Evolutionary conservation across 2,329 filamentous ascomycete species (phyloP), one percentile per base, ranked within the genome.

Genomic region (Thielaviopsis ethacetica): DNA sequence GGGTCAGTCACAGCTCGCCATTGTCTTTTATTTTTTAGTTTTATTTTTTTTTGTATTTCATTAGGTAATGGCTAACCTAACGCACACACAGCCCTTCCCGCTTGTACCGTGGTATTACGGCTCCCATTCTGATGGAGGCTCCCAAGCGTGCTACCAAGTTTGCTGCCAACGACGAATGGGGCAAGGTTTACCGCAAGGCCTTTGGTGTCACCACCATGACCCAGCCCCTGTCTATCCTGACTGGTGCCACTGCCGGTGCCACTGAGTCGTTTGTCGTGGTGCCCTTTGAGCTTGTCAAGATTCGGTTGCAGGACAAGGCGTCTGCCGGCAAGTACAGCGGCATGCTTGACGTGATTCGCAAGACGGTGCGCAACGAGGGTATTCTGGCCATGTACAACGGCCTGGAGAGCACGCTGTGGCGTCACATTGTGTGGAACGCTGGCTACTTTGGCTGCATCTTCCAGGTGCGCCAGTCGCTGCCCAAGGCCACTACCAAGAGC

Each of bases 371-470:
- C 69, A 78, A 84, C 62, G 91, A 97, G 72, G 91, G 93, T 7
- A 74, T 85, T 17, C 77, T 97, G 63, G 88, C 91, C 62, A 78
- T 98, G 69, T 98, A 97, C 79, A 94, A 97, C 72, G 93, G 93
- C 60, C 83, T 98, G 54, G 93, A 98, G 76, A 91, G 87, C 62
- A 98, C 93, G 59, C 76, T 97, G 75, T 98, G 93, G 93, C 84
- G 93, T 63, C 93, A 98, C 73, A 83, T 78, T 59, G 72, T 79
- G 61, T 96, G 91, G 91, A 96, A 96, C 73, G 83, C 87, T 15
- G 91, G 91, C 61, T 96, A 95, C 80, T 98, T 98, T 71, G 93
- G 93, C 68, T 94, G 90, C 73, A 98, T 98, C 71, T 95, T 94
- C 83, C 93, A 98, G 75, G 88, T 97, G 63, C 86, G 91, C 69